Evolutionary conservation across 257 asterid species (phyloP), one percentile per base, ranked within the genome.

Genomic region (Rehmannia glutinosa): DNA sequence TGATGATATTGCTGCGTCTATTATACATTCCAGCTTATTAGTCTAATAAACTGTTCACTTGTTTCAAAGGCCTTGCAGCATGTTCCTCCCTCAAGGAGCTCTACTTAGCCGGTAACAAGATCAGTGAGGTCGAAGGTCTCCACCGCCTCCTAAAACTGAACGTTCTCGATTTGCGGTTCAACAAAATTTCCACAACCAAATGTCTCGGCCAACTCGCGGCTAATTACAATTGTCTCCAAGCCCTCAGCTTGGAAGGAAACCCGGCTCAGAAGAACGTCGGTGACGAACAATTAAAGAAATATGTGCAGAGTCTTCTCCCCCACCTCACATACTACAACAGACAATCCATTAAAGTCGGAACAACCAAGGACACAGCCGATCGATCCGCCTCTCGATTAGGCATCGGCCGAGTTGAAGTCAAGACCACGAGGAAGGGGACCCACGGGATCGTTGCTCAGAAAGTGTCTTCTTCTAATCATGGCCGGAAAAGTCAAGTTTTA

Each of bases 201-300:
- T 78, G 95, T 47, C 93, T 91, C 7, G 97, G 97, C 27, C 99
- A 94, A 71, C 96, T 94, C n/a, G 99, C 97, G 1, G 95, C 97
- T 55, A 94, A 94, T 63, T 91, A 88, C 85, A 85, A 73, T 32
- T 88, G 96, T 32, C 82, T 94, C 27, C 99, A 91, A 49, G 97
- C 97, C 30, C 90, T 94, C 62, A 88, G 91, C 81, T 69, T 94
- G 58, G 97, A 91, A 78, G 99, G 97, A 19, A 94, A 91, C 81
- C 99, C 99, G 0, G 95, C 91, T 36, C 97, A 87, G 81, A 94
- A 87, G 80, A 94, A 88, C n/a, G 89, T 94, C 1, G 97, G 99
- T 3, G 96, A 91, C 8, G 97, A 91, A 39, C 97, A 85, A 61
- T 60, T 94, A 35, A 87, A 87, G 87, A 94, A 87, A 60, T 76